Base-by-base conservation (phyloP, 352 stramenopile genomes). In the Phytopythium montanum region DNA sequence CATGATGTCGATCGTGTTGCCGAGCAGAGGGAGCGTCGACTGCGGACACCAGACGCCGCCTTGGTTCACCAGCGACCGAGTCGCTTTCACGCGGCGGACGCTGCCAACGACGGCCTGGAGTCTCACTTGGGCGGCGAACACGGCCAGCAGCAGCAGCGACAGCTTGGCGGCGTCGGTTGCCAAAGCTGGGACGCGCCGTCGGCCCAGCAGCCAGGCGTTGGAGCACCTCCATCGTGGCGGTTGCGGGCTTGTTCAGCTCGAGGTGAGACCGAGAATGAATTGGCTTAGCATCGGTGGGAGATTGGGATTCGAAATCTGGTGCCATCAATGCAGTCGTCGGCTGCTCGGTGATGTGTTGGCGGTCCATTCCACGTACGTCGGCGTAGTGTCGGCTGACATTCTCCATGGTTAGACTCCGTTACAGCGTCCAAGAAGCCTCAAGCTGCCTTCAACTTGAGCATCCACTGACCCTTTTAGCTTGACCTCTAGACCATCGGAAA, bases 1-100 rank as follows among this genome's bases (percentile, higher is more conserved):
- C 65, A 75, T 66, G 1, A 79, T 59, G 42, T 73, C 68, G 1
- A 79, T 53, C 14, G 65, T 71, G 44, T 75, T 79, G 21, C 70
- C 70, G 2, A 79, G 51, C 45, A 78, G 45, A 2, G 66, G 70
- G 21, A 78, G 39, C n/a, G 69, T 76, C 19, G 65, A 73, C 39
- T 51, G 39, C 13, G 68, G 67, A 23, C 53, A 53, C 44, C 70
- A 52, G 2, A 74, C 48, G 21, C n/a, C n/a, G n/a, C 63, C 63
- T 42, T 74, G 67, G 25, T 54, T 50, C 36, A 42, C 19, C 7
- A 46, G 39, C 19, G 39, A 13, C 5, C 19, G 39, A 19, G 39
- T 46, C 0, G 39, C 39, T 25, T 46, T 46, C 39, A 25, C 39
- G 13, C 39, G 39, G 0, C 39, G 18, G 7, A 25, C 39, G 25